Base-by-base conservation (phyloP, 495 filamentous ascomycete genomes). In the Gamarada debralockiae region DNA sequence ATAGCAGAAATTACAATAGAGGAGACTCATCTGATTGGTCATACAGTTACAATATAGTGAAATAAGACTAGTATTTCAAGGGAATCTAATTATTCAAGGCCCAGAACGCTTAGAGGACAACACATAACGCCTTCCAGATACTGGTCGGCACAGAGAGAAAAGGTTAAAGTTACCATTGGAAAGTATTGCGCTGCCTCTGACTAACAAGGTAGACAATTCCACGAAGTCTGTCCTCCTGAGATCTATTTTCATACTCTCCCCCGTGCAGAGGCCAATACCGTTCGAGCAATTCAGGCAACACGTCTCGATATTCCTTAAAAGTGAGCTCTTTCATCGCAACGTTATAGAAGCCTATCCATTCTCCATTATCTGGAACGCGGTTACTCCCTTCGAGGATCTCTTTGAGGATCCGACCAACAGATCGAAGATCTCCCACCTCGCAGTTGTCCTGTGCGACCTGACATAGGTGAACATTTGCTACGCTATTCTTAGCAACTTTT, bases 381-480 rank as follows among this genome's bases (percentile, higher is more conserved):
- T 24, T 37, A 9, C 18, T 54, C 43, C 43, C 43, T 10, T 17
- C 18, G 5, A 50, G 21, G 37, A 43, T 21, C 24, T 50, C 53
- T 43, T 29, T 40, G 8, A 55, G 37, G 3, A 50, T 55, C 22
- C 37, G 31, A 12, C 53, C 37, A 43, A 55, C 53, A 22, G 25
- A 55, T 21, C 24, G 36, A 43, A 55, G 53, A 55, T 55, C 53
- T 43, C 37, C 2, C 15, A 55, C 45, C 5, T 50, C 24, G 37
- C 3, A 37, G 24, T 55, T 24, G 14, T 6, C 20, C 53, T 21
- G 2, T 23, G 24, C 48, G 33, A 8, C 54, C 22, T 57, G 8
- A 41, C 48, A 57, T 9, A 57, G 37, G 29, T 57, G 48, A 27
- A 52, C 34, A 52, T 57, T 57, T 44, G 48, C 54, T 57, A 44